Percentiles rank a stretch among this genome's conserved stretches.
Evolutionary conservation across 2,329 filamentous ascomycete genomes (phyloP).

Genomic region (Plectosphaerella cucumerina): DNA sequence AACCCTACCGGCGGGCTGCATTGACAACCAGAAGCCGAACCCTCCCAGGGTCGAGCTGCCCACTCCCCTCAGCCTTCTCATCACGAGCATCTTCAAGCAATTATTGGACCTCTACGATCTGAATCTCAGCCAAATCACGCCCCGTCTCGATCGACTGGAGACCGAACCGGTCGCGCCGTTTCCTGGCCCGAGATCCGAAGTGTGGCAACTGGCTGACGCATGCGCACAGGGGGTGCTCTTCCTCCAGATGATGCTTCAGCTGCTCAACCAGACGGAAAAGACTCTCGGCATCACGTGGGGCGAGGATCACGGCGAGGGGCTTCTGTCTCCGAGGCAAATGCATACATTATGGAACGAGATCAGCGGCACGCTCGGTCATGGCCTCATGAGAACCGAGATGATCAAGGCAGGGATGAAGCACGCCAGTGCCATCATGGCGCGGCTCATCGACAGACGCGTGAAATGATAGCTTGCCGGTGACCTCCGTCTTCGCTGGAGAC

Average conservation of each 20-base stretch:
- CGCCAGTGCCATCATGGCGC: no score
- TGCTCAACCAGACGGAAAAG: neutral
- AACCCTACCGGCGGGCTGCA: no score
- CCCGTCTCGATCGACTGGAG: neutral
- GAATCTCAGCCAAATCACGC: neutral
- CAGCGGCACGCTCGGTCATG: no score
- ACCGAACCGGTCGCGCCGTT: neutral
- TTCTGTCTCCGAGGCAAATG: constrained; percentile 1
- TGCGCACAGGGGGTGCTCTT: neutral
- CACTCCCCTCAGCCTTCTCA: neutral
- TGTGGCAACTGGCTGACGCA: neutral
- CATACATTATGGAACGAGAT: neutral
- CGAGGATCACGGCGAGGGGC: neutral
- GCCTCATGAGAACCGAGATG: no score
- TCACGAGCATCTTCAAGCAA: constrained; percentile 3
- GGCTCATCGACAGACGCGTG: no score
- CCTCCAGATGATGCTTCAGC: neutral
- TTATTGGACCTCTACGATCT: constrained; percentile 14
- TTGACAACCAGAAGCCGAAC: no score
- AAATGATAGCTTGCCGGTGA: no score
- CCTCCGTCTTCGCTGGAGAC: no score
- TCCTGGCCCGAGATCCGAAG: neutral
- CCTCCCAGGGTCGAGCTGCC: neutral
- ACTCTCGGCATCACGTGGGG: neutral
- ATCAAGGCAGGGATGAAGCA: no score